Evolutionary conservation across 1,139 yeast species (phyloP), one percentile per base, ranked within the genome.

Genomic region (Torulaspora pretoriensis): DNA sequence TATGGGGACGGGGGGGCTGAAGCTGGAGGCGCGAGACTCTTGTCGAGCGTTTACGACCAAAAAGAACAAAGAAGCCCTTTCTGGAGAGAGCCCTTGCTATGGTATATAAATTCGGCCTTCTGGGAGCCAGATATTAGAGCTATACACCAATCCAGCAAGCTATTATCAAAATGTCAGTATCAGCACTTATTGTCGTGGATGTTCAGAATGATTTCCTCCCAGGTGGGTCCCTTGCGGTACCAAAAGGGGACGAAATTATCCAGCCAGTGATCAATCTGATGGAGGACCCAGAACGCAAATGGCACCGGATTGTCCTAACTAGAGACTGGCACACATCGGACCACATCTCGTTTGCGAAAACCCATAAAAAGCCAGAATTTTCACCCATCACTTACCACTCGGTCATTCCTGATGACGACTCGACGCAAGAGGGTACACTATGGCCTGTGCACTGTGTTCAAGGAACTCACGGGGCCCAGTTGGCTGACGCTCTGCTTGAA

Each of bases 391-490:
- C 63, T 42, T 80, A 85, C 57, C 47, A 60, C 1, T 79, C 81
- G 45, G 92, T 95, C 0, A 69, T 70, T 16, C 47, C 62, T 24
- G 60, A 63, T 33, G 57, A 61, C 38, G 52, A 51, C 1, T 56
- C 63, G 51, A 58, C 49, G 2, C 81, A 82, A 49, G 70, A 45
- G 24, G 61, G 59, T 13, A 51, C 54, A 9, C 40, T 88, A 2
- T 90, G 97, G 97, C 97, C 97, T 0, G 92, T 77, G 47, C 97
- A 90, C 62, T 90, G 97, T 61, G 77, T 90, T 3, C 92, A 87
- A 56, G 71, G 73, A 43, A 71, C 87, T 0, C 43, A 56, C 8
- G 97, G 97, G 0, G 74, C 92, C 0, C 71, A 74, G 39, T 70
- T 88, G 41, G 87, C 87, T 2, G 60, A 67, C 0, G 75, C 69